Base-by-base conservation (phyloP, 2,329 filamentous ascomycete species). In the Cytospora piceae region DNA sequence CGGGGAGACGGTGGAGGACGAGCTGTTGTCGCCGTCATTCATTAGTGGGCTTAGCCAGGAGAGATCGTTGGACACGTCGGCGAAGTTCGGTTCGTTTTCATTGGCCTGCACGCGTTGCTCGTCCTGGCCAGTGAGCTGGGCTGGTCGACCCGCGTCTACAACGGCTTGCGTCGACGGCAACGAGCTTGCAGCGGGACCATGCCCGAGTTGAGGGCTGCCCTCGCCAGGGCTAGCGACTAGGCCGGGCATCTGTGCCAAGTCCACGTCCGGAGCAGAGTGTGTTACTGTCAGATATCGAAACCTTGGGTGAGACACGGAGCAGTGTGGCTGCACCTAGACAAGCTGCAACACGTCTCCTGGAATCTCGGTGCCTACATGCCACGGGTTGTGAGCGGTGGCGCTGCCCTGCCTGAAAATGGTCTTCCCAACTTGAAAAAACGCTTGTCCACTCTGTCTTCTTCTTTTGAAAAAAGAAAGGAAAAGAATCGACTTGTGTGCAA, bases 21-120 rank as follows among this genome's bases (percentile, higher is more conserved):
- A 61, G 49, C 34, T 62, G 31, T 42, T 58, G 46, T 55, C 54
- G 63, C 69, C 37, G 52, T 63, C 66, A 61, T 72, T 71, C 67
- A 74, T 70, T 34, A 67, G 58, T 67, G 73, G 73, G 42, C 72
- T 72, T 65, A 81, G 77, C 68, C 76, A 77, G 67, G 74, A 73
- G 69, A 80, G 72, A 70, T 81, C 77, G 72, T 71, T 74, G 63
- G 79, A 75, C 58, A 80, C 72, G 70, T 82, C 78, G 68, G 78
- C 74, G 72, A 81, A 79, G 68, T 74, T 77, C 68, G 81, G 34
- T 22, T 17, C 46, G 69, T 72, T 75, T 67, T 55, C 58, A 59
- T 64, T 64, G 61, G 61, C 61, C 53, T 54, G 31, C 39, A 55
- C 61, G 61, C 61, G 61, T 22, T 57, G n/a, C 39, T 51, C 53